A percentile compares a stretch with the other conserved stretches of the same genome.
Conservation (phyloP, 176 grass and related monocot genomes). For the Ensete ventricosum region DNA sequence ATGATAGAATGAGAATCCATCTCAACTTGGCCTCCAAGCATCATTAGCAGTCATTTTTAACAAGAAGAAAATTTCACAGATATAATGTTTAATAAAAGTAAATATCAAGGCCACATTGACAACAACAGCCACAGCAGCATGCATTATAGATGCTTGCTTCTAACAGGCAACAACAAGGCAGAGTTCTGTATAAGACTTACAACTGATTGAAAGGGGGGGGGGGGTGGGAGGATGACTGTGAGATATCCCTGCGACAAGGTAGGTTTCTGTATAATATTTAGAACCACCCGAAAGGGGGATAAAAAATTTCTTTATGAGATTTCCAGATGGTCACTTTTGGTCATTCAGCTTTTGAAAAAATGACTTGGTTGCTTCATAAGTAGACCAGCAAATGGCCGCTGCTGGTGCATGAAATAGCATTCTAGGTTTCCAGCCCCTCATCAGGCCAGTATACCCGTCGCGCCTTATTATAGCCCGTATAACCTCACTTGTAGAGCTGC, state of each 20-base stretch:
- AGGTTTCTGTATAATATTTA: background rate
- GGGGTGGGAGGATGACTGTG: no score
- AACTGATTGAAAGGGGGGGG: background rate
- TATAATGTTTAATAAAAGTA: background rate
- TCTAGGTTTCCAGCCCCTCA: slow-evolving; percentile 10
- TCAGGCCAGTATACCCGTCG: background rate
- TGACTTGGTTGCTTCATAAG: slow-evolving; percentile 13
- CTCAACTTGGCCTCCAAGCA: background rate
- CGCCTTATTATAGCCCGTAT: background rate
- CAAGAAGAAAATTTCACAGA: background rate
- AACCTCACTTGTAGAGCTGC: slow-evolving; percentile 3
- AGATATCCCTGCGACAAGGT: no score
- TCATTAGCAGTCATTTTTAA: background rate
- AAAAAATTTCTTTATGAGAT: background rate
- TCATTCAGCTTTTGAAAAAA: background rate
- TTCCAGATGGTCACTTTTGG: background rate
- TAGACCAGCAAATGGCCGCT: slow-evolving; percentile 18
- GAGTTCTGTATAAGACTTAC: background rate
- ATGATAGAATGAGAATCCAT: background rate
- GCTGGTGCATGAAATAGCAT: slow-evolving; percentile 16
- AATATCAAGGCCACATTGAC: background rate
- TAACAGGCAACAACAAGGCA: background rate
- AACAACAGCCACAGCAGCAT: background rate
- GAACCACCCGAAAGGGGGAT: background rate
- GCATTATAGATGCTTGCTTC: background rate